Conservation (phyloP, 306 rosid genomes). For the Fragaria iinumae region DNA sequence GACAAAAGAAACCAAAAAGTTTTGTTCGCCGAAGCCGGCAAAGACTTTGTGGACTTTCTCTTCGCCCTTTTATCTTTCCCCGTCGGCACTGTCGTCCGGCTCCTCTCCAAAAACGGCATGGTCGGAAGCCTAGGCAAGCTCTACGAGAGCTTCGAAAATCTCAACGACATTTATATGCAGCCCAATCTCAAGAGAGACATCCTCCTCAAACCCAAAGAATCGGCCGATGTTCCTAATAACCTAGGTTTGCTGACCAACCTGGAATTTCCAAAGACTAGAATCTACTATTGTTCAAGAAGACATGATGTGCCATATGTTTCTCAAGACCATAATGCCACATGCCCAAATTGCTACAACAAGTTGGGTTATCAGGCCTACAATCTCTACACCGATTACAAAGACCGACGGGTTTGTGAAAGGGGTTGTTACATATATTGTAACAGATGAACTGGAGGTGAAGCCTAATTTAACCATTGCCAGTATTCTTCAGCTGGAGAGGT, state of each 20-base stretch:
- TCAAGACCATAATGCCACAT: neutral
- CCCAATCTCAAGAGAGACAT: neutral
- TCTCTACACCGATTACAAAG: too few relatives aligned
- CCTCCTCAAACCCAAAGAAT: conserved; percentile 10
- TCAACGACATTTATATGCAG: conserved; percentile 6
- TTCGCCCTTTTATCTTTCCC: conserved; percentile 36
- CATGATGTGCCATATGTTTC: neutral
- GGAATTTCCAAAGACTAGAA: too few relatives aligned
- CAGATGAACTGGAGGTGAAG: conserved; percentile 24
- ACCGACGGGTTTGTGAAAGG: conserved; percentile 17
- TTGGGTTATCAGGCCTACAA: neutral
- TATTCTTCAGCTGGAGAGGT: neutral
- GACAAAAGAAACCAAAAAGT: neutral
- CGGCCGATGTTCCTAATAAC: neutral
- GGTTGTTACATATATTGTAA: conserved; percentile 19
- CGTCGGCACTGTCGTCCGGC: neutral
- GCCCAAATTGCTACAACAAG: neutral
- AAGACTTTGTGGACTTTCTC: conserved; percentile 42
- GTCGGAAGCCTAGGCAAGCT: conserved; percentile 18
- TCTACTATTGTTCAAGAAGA: neutral
- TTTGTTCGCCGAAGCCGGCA: conserved; percentile 22
- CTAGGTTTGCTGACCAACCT: neutral
- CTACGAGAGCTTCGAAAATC: conserved; percentile 22
- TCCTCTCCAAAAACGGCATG: conserved; percentile 15
- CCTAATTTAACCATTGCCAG: neutral